Evolutionary conservation across 768 basidiomycete genomes (phyloP), one percentile per base, ranked within the genome.

Genomic region (Psilocybe cyanescens): DNA sequence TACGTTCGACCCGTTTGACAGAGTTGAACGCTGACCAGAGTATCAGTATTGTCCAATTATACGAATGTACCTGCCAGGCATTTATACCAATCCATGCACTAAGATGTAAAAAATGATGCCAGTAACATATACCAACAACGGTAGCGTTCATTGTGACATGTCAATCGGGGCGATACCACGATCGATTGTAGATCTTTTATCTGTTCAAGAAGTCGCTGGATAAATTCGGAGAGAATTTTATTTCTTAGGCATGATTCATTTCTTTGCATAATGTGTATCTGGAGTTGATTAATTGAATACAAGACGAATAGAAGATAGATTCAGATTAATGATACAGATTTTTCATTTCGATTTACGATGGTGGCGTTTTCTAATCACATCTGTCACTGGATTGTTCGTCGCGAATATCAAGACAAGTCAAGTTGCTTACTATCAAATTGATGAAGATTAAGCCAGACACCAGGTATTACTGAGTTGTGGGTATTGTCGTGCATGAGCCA

Each of bases 381-480:
- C 11, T 44, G n/a, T 44, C 41, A 44, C 5, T 44, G 41, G n/a
- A 16, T 16, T 44, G 14, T 5, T 44, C 14, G 4, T 44, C 41
- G 14, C 4, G 14, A 16, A n/a, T 11, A n/a, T 14, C 14, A 44
- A 8, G 37, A 39, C 14, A 39, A 8, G 14, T n/a, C 41, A n/a
- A 14, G 14, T 16, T n/a, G n/a, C 41, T 44, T n/a, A 44, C 41
- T 44, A 14, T 16, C 8, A n/a, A 16, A 8, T 11, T 14, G 41
- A 44, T 44, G 41, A 17, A 4, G 8, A 30, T 57, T 35, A 63
- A 14, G 19, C 48, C 17, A 33, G 9, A 41, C 62, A 57, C 66
- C 68, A 69, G 5, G 57, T 46, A 16, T 59, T 64, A 49, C 60
- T 63, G 44, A 46, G 63, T 44, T 65, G 66, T 3, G 60, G 64